These are phyloP conservation scores for Cornus florida DNA, from an alignment of 148 eudicot species.

Conservation along the genomic window DNA sequence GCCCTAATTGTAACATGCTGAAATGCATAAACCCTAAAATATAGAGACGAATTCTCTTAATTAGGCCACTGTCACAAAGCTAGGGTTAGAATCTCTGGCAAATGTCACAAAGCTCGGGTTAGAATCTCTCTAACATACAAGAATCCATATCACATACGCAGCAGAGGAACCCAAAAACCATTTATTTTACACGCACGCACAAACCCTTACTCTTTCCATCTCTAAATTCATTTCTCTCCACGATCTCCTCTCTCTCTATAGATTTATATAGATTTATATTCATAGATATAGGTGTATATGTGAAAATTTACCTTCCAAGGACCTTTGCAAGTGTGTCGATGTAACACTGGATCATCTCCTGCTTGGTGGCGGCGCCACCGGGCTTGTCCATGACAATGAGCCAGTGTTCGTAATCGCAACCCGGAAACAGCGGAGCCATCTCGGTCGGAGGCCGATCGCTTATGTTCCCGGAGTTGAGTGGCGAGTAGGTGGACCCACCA, in stretches of 20 bases:
- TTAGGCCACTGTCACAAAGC: not conserved
- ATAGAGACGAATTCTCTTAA: not conserved
- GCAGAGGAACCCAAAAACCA: too few species aligned
- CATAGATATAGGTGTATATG: too few species aligned
- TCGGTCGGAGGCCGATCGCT: constrained; percentile 77
- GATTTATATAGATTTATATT: too few species aligned
- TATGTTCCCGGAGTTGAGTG: constrained; percentile 54
- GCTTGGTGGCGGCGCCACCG: constrained; percentile 58
- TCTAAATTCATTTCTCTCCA: not conserved
- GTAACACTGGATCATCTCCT: constrained; percentile 67
- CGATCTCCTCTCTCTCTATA: too few species aligned
- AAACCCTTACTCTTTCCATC: not conserved
- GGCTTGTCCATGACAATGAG: constrained; percentile 80
- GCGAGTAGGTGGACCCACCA: constrained; percentile 54
- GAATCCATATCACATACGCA: too few species aligned
- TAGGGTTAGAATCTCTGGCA: not conserved
- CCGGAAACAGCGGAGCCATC: constrained; percentile 81
- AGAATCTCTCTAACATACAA: not conserved
- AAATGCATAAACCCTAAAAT: not conserved
- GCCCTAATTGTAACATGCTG: not conserved
- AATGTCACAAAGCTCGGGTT: not conserved
- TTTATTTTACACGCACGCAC: too few species aligned
- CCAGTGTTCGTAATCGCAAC: constrained; percentile 86
- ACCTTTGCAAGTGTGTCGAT: constrained; percentile 66
- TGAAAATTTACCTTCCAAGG: constrained; percentile 47